Conservation (phyloP, 1,284 basidiomycete genomes). For the Trichosporon inkin region DNA sequence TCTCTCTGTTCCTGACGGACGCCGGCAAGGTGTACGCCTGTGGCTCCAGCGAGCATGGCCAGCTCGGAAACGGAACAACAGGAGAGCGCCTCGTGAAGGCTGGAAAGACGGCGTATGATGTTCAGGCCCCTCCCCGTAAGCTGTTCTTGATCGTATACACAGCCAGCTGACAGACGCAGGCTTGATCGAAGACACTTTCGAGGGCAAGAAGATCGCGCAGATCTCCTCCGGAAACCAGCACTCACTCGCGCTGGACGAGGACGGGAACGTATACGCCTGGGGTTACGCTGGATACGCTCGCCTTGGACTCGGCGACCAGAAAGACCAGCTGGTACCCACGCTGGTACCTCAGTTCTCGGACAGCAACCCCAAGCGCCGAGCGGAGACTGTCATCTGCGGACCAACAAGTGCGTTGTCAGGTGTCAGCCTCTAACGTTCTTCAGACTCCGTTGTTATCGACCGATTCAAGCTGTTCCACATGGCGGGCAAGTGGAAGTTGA, state of each 20-base stretch:
- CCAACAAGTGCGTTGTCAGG: conserved; percentile 57
- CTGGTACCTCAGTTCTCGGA: conserved; percentile 74
- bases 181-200: conserved; percentile 62
- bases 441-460: conserved; percentile 71
- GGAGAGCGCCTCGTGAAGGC: conserved; percentile 74
- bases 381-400: conserved; percentile 66
- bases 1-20: conserved; percentile 74
- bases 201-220: conserved; percentile 68
- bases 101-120: conserved; percentile 75
- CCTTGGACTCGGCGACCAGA: conserved; percentile 66
- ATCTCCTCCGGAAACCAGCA: conserved; percentile 85
- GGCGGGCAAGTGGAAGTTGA: conserved; percentile 74
- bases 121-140: conserved; percentile 69
- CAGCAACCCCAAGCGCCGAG: conserved; percentile 63
- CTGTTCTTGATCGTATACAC: conserved; percentile 15
- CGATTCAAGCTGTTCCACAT: conserved; percentile 65
- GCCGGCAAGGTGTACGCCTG: conserved; percentile 82
- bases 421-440: neutral
- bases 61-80: conserved; percentile 76
- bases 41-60: conserved; percentile 88
- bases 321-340: conserved; percentile 56
- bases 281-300: conserved; percentile 50
- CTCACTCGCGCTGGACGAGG: conserved; percentile 70
- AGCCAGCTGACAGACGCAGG: conserved; percentile 51
- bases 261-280: conserved; percentile 81